Percentiles rank a stretch among this genome's conserved stretches.
Evolutionary conservation across 106 monocot species (phyloP).

Genomic region (Hemerocallis citrina): DNA sequence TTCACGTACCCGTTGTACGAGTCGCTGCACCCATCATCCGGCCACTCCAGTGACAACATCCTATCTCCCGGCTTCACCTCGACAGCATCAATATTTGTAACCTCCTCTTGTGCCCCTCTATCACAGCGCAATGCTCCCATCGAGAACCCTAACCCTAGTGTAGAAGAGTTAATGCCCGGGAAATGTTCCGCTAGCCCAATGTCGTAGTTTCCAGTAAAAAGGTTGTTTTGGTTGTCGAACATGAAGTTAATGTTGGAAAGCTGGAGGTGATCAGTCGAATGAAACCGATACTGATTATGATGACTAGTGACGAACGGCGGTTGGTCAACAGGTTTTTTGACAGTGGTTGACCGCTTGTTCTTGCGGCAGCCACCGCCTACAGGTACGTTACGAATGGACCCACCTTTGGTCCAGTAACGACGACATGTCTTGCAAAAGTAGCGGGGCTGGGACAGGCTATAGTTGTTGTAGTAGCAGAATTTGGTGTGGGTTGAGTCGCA

Average conservation of each 20-base stretch:
- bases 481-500: slow-evolving; percentile 45
- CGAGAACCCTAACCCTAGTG: slow-evolving; percentile 6
- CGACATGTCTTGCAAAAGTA: too few relatives aligned
- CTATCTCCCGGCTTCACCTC: slow-evolving; percentile 18
- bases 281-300: too few relatives aligned
- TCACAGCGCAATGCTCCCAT: slow-evolving; percentile 10
- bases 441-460: too few relatives aligned
- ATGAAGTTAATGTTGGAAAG: slow-evolving; percentile 18
- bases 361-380: too few relatives aligned
- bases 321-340: not conserved
- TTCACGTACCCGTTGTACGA: slow-evolving; percentile 1
- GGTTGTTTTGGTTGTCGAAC: slow-evolving; percentile 5
- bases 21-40: slow-evolving; percentile 17
- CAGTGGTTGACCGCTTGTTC: slow-evolving; percentile 24
- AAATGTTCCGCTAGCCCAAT: not conserved
- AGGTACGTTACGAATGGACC: too few relatives aligned
- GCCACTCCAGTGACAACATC: slow-evolving; percentile 31
- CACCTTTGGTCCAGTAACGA: too few relatives aligned
- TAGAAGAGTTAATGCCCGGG: not conserved
- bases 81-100: not conserved
- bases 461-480: too few relatives aligned
- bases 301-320: not conserved
- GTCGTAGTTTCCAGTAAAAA: not conserved
- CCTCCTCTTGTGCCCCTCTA: slow-evolving; percentile 1
- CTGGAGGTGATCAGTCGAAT: slow-evolving; percentile 9